Percentiles rank a stretch among this genome's conserved stretches.
These are phyloP conservation scores for Verticillium nubilum DNA, from an alignment of 2,329 filamentous ascomycete species.

Conservation along the genomic window DNA sequence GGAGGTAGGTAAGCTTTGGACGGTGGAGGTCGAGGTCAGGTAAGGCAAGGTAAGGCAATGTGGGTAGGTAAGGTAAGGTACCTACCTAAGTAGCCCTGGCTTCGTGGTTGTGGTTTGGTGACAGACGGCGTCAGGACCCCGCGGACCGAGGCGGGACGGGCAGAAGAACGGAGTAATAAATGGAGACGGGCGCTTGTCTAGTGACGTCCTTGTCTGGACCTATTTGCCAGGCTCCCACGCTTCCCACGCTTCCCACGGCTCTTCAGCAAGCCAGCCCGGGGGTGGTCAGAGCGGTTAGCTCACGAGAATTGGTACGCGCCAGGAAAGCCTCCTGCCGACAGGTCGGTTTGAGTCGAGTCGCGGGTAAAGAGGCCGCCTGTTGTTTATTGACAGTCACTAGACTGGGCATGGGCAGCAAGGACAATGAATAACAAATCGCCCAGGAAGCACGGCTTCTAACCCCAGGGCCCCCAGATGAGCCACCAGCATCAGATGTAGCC, in stretches of 20 bases:
- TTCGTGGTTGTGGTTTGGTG: background rate
- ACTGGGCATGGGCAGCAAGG: too few relatives aligned
- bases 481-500: background rate
- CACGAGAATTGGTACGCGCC: background rate
- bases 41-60: slow-evolving; percentile 1
- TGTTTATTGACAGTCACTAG: background rate
- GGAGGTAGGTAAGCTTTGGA: background rate
- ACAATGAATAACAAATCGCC: background rate
- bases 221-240: background rate
- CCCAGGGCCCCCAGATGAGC: background rate
- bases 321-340: background rate
- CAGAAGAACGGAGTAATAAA: slow-evolving; percentile 1
- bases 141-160: slow-evolving; percentile 1
- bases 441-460: background rate
- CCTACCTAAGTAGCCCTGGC: background rate
- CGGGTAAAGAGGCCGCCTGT: background rate
- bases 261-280: background rate
- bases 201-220: background rate
- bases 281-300: background rate
- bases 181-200: background rate
- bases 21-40: background rate
- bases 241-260: background rate
- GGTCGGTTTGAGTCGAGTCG: background rate
- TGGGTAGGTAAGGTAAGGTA: background rate
- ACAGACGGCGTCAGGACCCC: background rate